Base-by-base conservation (phyloP, 192 early-diverging fungal genomes). In the Allomyces macrogynus region DNA sequence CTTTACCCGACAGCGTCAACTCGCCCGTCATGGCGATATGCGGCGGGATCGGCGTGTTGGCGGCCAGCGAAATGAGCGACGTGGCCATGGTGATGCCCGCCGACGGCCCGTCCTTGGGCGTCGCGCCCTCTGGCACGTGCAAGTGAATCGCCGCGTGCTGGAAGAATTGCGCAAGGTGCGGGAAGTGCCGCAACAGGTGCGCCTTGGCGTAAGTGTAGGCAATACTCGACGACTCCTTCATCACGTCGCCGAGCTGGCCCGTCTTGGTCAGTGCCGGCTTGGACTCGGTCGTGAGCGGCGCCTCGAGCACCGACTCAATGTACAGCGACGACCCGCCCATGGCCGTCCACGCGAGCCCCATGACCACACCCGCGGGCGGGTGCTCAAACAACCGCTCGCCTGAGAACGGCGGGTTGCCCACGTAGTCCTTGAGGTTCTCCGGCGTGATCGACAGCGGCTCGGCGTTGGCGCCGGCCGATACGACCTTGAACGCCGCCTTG, bases 21-120 rank as follows among this genome's bases (percentile, higher is more conserved):
- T 99, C 95, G 66, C 95, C 95, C 3, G 95, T 99, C 95, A 99
- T 99, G 43, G 95, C 91, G 43, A 95, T 85, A 27, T 91, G 84
- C 26, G 83, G 81, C 20, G 81, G 73, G 4, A 93, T 68, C 1
- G 90, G 81, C 61, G 78, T 80, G 69, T 86, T 80, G n/a, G 93
- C 75, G 1, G 92, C 92, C 65, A 99, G 75, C 16, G 93, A 96
- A 64, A 99, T 70, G 23, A 99, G 76, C 7, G 95, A 87, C 10
- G 93, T 94, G 24, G 92, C 83, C 89, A 99, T 99, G 4, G 93
- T 99, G 24, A 87, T 78, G 62, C 93, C 93, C 11, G 93, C 95
- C 32, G 90, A 92, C 5, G 95, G 93, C 12, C 95, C 95, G 78
- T 99, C 95, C 73, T 97, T 99, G 57, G 92, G 95, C 0, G 91